Conservation (phyloP, 2,329 filamentous ascomycete species). For the Beauveria scarabaeidicola region DNA sequence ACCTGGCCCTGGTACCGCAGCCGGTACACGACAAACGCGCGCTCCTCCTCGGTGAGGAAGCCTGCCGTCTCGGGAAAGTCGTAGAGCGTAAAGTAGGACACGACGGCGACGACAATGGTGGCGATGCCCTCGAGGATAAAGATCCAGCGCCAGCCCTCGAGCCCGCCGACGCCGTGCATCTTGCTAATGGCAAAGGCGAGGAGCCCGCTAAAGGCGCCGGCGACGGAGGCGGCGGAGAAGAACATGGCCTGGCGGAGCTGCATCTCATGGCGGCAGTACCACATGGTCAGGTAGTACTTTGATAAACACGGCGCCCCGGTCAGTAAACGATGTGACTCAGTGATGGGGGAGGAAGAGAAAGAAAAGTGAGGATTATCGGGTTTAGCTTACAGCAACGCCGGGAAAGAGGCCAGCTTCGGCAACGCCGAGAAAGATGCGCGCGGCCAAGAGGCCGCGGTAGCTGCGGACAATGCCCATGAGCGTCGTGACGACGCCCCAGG, state of each 20-base stretch:
- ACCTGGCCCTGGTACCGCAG: conserved; percentile 27
- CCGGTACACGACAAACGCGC: conserved; percentile 57
- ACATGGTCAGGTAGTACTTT: conserved; percentile 63
- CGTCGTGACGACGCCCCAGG: conserved; percentile 39
- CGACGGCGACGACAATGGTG: conserved; percentile 55
- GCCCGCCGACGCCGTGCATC: conserved; percentile 52
- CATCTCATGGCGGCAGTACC: conserved; percentile 70
- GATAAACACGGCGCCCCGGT: neutral
- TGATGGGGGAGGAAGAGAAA: too few relatives aligned
- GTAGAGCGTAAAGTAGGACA: conserved; percentile 64
- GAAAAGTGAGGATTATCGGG: conserved; percentile 9
- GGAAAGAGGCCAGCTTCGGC: conserved; percentile 59
- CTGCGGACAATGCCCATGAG: conserved; percentile 40
- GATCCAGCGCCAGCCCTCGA: conserved; percentile 51
- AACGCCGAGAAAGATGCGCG: conserved; percentile 53
- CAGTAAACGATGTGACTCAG: neutral
- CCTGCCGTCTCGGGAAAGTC: conserved; percentile 69
- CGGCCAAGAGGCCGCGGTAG: conserved; percentile 34
- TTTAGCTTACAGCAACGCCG: conserved; percentile 37
- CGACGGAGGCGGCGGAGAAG: conserved; percentile 70
- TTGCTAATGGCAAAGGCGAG: conserved; percentile 59
- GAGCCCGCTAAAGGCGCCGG: conserved; percentile 65
- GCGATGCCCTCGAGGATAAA: conserved; percentile 60
- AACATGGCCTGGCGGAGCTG: conserved; percentile 64
- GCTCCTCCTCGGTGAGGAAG: conserved; percentile 60